Conservation (phyloP, 164 flowering plant species). For the Magnolia officinalis region DNA sequence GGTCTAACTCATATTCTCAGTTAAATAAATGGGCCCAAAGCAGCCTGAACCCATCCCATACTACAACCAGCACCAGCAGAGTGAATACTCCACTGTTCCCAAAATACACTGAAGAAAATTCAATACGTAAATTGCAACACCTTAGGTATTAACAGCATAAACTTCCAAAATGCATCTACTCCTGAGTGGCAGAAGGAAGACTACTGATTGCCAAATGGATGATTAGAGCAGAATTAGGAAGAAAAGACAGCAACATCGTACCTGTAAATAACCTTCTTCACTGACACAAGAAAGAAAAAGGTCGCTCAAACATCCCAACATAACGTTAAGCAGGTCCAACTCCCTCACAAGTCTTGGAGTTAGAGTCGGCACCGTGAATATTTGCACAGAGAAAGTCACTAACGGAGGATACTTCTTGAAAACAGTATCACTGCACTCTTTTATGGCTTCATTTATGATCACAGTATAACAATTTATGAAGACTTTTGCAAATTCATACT, state of each 20-base stretch:
- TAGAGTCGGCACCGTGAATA: slow-evolving; percentile 86
- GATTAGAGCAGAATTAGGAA: not conserved
- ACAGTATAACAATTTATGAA: slow-evolving; percentile 68
- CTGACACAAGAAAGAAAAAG: slow-evolving; percentile 54
- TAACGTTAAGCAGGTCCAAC: slow-evolving; percentile 50
- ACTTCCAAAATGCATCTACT: not conserved
- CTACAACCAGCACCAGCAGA: too few species aligned
- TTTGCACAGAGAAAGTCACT: slow-evolving; percentile 80
- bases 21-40: too few species aligned
- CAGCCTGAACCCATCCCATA: too few species aligned
- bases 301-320: slow-evolving; percentile 69
- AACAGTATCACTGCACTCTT: slow-evolving; percentile 36
- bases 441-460: slow-evolving; percentile 52
- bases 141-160: not conserved
- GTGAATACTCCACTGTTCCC: too few species aligned
- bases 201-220: not conserved
- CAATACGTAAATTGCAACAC: not conserved
- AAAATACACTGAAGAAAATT: too few species aligned
- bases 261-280: slow-evolving; percentile 74
- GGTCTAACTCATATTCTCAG: too few species aligned
- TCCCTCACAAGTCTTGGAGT: slow-evolving; percentile 86
- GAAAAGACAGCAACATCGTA: slow-evolving; percentile 14
- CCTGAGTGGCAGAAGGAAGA: not conserved
- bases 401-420: slow-evolving; percentile 50
- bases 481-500: slow-evolving; percentile 83